phyloP scores from a whole-genome alignment of 1,284 basidiomycete genomes.

The Phlebopus sp. region DNA sequence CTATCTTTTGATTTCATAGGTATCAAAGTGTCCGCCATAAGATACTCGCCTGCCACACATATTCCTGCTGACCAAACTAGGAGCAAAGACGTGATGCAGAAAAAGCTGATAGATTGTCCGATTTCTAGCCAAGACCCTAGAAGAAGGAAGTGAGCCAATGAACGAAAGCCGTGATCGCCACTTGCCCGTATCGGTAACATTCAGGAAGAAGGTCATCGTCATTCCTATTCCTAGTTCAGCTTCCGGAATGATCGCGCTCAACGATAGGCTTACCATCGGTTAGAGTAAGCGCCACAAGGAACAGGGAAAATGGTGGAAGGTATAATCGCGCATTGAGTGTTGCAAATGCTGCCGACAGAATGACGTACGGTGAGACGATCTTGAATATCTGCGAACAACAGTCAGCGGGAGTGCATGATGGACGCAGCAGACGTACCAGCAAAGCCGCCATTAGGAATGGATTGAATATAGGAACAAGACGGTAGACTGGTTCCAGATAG shows the following conservation, averaged over 20 bases:
- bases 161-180: neutral
- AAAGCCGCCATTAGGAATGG: conserved; percentile 83
- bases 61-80: conserved; percentile 78
- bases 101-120: conserved; percentile 86
- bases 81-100: conserved; percentile 80
- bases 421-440: conserved; percentile 43
- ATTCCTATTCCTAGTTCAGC: conserved; percentile 45
- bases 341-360: conserved; percentile 68
- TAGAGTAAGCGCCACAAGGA: conserved; percentile 70
- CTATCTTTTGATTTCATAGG: conserved; percentile 14
- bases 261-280: conserved; percentile 58
- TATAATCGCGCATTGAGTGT: conserved; percentile 62
- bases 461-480: conserved; percentile 83
- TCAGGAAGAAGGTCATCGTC: conserved; percentile 83
- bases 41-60: conserved; percentile 63
- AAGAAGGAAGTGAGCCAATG: conserved; percentile 14
- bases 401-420: conserved; percentile 4
- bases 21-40: conserved; percentile 46
- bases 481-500: conserved; percentile 87
- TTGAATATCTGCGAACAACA: conserved; percentile 64
- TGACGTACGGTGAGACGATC: conserved; percentile 77
- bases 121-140: conserved; percentile 86
- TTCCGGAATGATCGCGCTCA: conserved; percentile 8
- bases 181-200: conserved; percentile 73
- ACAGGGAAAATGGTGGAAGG: conserved; percentile 74